phyloP scores from a whole-genome alignment of 208 protist species.

The Angomonas ambiguus region DNA sequence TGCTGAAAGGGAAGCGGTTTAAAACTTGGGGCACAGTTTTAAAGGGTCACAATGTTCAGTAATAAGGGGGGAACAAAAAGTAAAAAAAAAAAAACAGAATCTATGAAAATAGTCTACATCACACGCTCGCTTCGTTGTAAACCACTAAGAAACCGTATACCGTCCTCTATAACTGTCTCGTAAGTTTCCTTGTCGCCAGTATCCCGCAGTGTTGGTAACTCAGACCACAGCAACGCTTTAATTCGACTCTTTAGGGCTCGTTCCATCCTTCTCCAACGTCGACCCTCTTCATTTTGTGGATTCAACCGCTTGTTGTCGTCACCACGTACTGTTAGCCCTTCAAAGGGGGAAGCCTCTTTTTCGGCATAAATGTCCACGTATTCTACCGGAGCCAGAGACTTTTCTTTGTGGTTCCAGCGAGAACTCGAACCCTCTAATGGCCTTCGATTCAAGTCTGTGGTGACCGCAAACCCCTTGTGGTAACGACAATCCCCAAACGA shows the following conservation, averaged over 20 bases:
- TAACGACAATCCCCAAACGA: conserved; percentile 33
- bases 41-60: no score
- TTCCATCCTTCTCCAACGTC: background rate
- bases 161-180: background rate
- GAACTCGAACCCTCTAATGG: no score
- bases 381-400: background rate
- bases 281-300: no score
- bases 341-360: no score
- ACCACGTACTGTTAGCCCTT: no score
- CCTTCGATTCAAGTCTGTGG: conserved; percentile 11
- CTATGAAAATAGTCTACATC: no score
- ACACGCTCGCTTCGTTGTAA: no score
- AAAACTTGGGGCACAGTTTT: no score
- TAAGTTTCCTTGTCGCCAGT: background rate
- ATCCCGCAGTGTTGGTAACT: background rate
- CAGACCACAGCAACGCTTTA: background rate
- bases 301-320: no score
- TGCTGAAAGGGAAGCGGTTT: no score
- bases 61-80: conserved; percentile 7
- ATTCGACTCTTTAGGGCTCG: background rate
- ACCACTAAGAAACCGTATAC: background rate
- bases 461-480: conserved; percentile 39
- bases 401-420: no score
- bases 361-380: background rate
- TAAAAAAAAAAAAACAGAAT: conserved; percentile 16